Evolutionary conservation across 2,329 filamentous ascomycete species (phyloP).

Genomic region (Xylaria sp.): DNA sequence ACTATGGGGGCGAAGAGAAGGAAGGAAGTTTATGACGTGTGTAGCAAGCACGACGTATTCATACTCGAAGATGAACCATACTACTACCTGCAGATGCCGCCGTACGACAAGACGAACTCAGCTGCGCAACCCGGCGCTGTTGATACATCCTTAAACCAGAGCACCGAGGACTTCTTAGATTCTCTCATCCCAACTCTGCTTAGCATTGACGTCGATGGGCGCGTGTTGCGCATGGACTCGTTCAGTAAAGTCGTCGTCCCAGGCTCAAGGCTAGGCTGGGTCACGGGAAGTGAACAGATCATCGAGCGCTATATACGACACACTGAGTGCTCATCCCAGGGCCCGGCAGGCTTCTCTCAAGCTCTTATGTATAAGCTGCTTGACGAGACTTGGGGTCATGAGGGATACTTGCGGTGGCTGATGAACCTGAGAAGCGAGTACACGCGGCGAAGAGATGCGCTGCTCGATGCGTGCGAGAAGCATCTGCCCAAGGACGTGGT

Average conservation of each 20-base stretch:
- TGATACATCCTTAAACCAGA: constrained; percentile 42
- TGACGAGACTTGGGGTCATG: constrained; percentile 94
- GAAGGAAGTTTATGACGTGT: constrained; percentile 77
- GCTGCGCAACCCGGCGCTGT: constrained; percentile 29
- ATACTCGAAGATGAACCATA: constrained; percentile 96
- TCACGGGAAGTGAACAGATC: constrained; percentile 86
- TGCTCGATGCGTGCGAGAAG: constrained; percentile 82
- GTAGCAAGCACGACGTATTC: constrained; percentile 84
- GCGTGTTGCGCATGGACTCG: constrained; percentile 89
- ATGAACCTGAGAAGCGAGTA: constrained; percentile 85
- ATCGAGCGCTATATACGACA: constrained; percentile 84
- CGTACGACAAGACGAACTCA: constrained; percentile 60
- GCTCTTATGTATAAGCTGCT: constrained; percentile 87
- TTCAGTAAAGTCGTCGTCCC: constrained; percentile 93
- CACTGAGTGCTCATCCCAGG: constrained; percentile 85
- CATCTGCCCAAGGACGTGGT: constrained; percentile 79
- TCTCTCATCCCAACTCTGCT: constrained; percentile 79
- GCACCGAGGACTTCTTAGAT: constrained; percentile 75
- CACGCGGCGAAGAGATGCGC: constrained; percentile 77
- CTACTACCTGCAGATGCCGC: constrained; percentile 90
- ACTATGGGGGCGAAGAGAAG: constrained; percentile 77
- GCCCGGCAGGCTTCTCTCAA: constrained; percentile 86
- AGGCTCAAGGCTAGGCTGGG: constrained; percentile 85
- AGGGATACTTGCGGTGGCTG: constrained; percentile 89
- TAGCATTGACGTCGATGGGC: constrained; percentile 84